These are phyloP conservation scores for Trichoderma simmonsii DNA, from an alignment of 2,329 filamentous ascomycete species.

Conservation along the genomic window DNA sequence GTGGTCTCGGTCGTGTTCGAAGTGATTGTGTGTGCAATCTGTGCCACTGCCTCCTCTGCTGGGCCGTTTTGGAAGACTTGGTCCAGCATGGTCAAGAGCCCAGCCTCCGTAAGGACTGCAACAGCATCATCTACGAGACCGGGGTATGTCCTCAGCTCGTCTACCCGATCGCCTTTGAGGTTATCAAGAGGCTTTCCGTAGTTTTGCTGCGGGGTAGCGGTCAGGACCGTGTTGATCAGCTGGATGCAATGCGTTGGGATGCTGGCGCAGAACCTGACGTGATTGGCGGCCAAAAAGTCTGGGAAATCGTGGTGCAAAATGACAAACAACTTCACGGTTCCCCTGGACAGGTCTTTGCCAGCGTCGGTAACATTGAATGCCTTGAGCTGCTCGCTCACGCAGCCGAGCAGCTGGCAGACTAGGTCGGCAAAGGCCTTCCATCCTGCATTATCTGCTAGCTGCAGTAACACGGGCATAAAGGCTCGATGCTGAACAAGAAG, in stretches of 20 bases:
- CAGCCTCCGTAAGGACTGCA: conserved; percentile 50
- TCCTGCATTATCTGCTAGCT: conserved; percentile 63
- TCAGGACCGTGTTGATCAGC: conserved; percentile 82
- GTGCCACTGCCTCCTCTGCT: conserved; percentile 70
- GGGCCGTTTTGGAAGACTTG: conserved; percentile 59
- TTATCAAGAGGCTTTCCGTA: conserved; percentile 67
- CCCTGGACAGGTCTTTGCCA: conserved; percentile 81
- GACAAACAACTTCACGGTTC: conserved; percentile 75
- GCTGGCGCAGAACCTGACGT: conserved; percentile 74
- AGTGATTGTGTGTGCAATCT: conserved; percentile 71
- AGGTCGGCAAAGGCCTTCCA: conserved; percentile 75
- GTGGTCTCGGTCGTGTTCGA: conserved; percentile 58
- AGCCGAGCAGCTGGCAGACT: conserved; percentile 67
- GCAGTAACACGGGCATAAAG: conserved; percentile 76
- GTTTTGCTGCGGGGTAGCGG: conserved; percentile 68
- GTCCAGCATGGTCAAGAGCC: conserved; percentile 59
- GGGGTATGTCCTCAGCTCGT: conserved; percentile 69
- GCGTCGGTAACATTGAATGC: conserved; percentile 64
- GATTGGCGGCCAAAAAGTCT: conserved; percentile 86
- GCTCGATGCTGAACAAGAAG: conserved; percentile 77
- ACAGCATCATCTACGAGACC: conserved; percentile 62
- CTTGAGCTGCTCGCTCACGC: conserved; percentile 77
- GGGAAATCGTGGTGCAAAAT: conserved; percentile 92
- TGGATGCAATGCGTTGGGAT: conserved; percentile 84
- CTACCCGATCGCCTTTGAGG: conserved; percentile 71